These are phyloP conservation scores for Phytomonas sp. DNA, from an alignment of 208 protist species.

Conservation along the genomic window DNA sequence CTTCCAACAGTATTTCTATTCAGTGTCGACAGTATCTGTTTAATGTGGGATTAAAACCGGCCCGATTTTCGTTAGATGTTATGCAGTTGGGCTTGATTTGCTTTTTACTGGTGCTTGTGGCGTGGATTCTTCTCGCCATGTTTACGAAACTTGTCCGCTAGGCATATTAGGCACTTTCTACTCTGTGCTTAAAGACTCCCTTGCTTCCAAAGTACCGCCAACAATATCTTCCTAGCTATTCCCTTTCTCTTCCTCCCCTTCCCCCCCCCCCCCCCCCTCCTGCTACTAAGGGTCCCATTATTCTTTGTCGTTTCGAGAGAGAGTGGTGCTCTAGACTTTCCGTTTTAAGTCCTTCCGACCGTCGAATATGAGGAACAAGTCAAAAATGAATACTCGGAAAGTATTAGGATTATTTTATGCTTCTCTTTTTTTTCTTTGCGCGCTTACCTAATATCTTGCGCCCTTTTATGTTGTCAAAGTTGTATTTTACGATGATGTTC, in stretches of 20 bases:
- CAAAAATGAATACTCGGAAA: not conserved
- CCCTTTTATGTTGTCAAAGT: not conserved
- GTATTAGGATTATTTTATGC: not conserved
- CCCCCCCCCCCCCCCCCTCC: no score
- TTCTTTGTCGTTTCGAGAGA: not conserved
- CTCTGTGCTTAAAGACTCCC: not conserved
- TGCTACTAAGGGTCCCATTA: not conserved
- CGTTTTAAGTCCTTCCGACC: not conserved
- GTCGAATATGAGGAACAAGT: not conserved
- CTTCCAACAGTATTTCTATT: slow-evolving; percentile 47
- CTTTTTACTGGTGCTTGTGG: slow-evolving; percentile 37
- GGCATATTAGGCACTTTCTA: not conserved
- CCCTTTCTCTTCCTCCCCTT: no score
- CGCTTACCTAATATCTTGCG: not conserved
- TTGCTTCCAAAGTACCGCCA: not conserved
- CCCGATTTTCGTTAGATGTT: slow-evolving; percentile 71
- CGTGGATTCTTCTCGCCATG: slow-evolving; percentile 57
- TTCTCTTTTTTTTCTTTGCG: not conserved
- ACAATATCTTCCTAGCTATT: not conserved
- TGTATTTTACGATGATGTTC: not conserved
- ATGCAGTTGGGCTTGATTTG: slow-evolving; percentile 60
- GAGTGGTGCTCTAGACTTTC: not conserved
- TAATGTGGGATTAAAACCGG: slow-evolving; percentile 68
- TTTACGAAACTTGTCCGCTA: slow-evolving; percentile 61
- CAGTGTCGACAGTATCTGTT: slow-evolving; percentile 83